A percentile compares a stretch with the other conserved stretches of the same genome.
Evolutionary conservation across 1,284 basidiomycete genomes (phyloP).

Genomic region (Trichosporon sp.): DNA sequence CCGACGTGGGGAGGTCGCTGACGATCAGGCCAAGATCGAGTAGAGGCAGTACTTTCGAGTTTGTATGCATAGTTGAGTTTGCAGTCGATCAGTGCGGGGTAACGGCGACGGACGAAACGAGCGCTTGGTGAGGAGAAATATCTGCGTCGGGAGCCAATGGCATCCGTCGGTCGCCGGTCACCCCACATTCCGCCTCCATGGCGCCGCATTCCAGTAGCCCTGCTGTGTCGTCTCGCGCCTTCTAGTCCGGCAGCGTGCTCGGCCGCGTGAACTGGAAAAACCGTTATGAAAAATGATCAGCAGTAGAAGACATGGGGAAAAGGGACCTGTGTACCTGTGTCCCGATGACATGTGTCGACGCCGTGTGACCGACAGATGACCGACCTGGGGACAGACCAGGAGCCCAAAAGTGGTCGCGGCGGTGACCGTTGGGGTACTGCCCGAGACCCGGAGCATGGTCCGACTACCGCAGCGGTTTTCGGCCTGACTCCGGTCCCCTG

Average conservation of each 20-base stretch:
- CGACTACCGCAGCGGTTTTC: background rate
- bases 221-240: background rate
- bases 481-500: background rate
- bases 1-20: background rate
- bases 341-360: slow-evolving; percentile 11
- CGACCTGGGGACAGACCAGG: background rate
- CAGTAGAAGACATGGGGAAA: background rate
- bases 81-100: background rate
- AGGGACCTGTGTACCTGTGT: background rate
- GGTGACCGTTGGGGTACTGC: slow-evolving; percentile 12
- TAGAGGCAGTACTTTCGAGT: slow-evolving; percentile 17
- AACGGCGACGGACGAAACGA: background rate
- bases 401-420: background rate
- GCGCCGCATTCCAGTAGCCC: slow-evolving; percentile 13
- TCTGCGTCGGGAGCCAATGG: background rate
- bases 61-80: slow-evolving; percentile 3
- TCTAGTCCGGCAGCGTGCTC: background rate
- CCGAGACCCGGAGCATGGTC: background rate
- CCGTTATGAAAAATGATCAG: background rate
- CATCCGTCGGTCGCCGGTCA: background rate
- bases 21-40: slow-evolving; percentile 32
- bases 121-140: background rate
- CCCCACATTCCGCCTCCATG: slow-evolving; percentile 17
- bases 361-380: background rate
- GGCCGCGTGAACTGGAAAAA: background rate